Evolutionary conservation across 1,284 basidiomycete genomes (phyloP), one percentile per base, ranked within the genome.

Genomic region (Phellopilus nigrolimitatus): DNA sequence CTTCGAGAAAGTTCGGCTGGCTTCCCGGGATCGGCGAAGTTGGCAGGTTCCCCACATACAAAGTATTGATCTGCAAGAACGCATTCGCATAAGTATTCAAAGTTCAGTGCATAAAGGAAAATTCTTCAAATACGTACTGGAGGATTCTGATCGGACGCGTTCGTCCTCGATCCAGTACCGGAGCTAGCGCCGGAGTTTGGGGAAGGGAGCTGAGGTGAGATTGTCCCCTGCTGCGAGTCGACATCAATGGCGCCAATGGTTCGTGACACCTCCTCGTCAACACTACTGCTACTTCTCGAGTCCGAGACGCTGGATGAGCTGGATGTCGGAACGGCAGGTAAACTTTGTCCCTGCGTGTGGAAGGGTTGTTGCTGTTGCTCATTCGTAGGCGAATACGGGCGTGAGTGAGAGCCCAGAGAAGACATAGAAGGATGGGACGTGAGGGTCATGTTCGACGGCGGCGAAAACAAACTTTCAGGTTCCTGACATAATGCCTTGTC

Each of bases 31-130:
- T 77, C 42, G 77, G 79, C 25, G 84, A 80, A 2, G 86, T 89
- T 2, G 94, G 94, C 48, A 97, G 70, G 62, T 95, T 95, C 41
- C 94, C 94, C 8, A 97, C 92, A 63, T 97, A 97, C 12, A 97
- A 75, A 2, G 94, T 97, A 64, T 95, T 95, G 69, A 93, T 94
- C 78, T 88, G 59, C 0, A 59, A 39, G 27, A 28, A 22, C 44
- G 22, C 41, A 55, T 44, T 41, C 12, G 24, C 8, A 41, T 51
- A 31, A 56, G 54, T 25, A 45, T 31, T 39, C 6, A 12, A 15
- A 40, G 7, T 19, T 43, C 5, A 10, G 15, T 40, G 9, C 24
- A 40, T 27, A 33, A 27, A 39, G 33, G 13, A 7, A 48, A 56
- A 49, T 33, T 67, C 38, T 19, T 28, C 22, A 46, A 39, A 10